Base-by-base conservation (phyloP, 495 filamentous ascomycete genomes). In the Talaromyces nanjingensis region DNA sequence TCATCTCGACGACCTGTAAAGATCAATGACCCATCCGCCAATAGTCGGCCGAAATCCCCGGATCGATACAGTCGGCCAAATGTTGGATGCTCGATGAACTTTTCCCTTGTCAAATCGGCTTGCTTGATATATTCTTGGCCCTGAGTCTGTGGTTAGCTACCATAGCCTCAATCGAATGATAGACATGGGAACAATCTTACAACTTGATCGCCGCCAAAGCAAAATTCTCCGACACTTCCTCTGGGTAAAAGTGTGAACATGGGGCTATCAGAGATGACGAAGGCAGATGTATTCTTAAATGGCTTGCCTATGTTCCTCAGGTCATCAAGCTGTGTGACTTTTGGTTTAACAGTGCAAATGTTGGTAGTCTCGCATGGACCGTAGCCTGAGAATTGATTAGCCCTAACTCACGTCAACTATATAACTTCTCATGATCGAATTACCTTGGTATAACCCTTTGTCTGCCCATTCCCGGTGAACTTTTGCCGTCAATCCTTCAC, bases 201-300 rank as follows among this genome's bases (percentile, higher is more conserved):
- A 34, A 93, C 81, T 74, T 93, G 90, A 54, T 87, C 84, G 0
- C 91, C 91, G n/a, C 89, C 91, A 71, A 92, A 92, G 66, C 85
- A 91, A n/a, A 93, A 72, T 71, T 93, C 89, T 18, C 91, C 91
- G 45, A 89, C 73, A 57, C 81, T 85, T n/a, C 91, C 91, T 0
- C 80, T 66, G 0, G 89, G 89, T 7, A 89, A 70, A 2, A 85
- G 37, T 4, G 73, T 65, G 12, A 80, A 70, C 6, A 73, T 70
- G 1, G 70, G 68, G 45, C 69, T 68, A 37, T 76, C 73, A 12
- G 72, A 74, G 4, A 91, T 65, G 16, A 93, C 82, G 65, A 93
- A 87, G 0, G 83, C 83, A 6, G 88, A 92, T 0, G 87, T 93
- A 64, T 90, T 93, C 11, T 73, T 72, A 8, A 93, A 80, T 2